phyloP scores from a whole-genome alignment of 176 grass and related monocot species.

The Tillandsia fasciculata region DNA sequence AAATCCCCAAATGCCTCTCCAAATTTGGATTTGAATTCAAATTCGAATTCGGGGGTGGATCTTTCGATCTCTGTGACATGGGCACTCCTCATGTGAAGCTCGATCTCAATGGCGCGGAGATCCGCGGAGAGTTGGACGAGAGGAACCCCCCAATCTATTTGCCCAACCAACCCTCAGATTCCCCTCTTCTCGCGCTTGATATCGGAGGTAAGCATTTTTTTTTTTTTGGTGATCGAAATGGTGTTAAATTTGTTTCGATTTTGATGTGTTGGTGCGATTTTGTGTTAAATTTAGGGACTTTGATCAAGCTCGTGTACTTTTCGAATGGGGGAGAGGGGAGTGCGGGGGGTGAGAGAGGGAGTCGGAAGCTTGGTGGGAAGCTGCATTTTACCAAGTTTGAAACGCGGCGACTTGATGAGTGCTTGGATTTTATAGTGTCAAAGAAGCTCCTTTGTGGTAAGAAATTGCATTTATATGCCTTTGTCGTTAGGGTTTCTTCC shows the following conservation, averaged over 20 bases:
- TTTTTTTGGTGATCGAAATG: not conserved
- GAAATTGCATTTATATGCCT: constrained; percentile 27
- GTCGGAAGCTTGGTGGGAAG: constrained; percentile 27
- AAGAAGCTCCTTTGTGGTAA: constrained; percentile 39
- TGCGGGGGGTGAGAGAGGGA: constrained; percentile 15
- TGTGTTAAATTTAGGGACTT: constrained; percentile 39
- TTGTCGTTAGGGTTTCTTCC: too few relatives aligned
- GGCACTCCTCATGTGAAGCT: constrained; percentile 5
- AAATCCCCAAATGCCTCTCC: not conserved
- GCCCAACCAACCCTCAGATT: constrained; percentile 52
- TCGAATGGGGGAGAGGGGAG: constrained; percentile 28
- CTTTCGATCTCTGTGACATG: not conserved
- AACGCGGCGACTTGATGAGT: constrained; percentile 60
- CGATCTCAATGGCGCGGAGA: constrained; percentile 69
- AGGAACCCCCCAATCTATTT: constrained; percentile 70
- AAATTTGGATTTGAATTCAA: not conserved
- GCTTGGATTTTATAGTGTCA: constrained; percentile 48
- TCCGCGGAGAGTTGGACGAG: constrained; percentile 37
- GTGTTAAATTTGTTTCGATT: not conserved
- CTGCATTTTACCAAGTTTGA: constrained; percentile 87
- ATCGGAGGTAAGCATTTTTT: constrained; percentile 42
- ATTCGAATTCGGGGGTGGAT: not conserved
- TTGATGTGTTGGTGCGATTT: not conserved
- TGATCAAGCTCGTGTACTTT: constrained; percentile 92
- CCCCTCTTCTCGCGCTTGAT: constrained; percentile 70